Evolutionary conservation across 2,329 filamentous ascomycete genomes (phyloP), one percentile per base, ranked within the genome.

Genomic region (Botrytis medusae): DNA sequence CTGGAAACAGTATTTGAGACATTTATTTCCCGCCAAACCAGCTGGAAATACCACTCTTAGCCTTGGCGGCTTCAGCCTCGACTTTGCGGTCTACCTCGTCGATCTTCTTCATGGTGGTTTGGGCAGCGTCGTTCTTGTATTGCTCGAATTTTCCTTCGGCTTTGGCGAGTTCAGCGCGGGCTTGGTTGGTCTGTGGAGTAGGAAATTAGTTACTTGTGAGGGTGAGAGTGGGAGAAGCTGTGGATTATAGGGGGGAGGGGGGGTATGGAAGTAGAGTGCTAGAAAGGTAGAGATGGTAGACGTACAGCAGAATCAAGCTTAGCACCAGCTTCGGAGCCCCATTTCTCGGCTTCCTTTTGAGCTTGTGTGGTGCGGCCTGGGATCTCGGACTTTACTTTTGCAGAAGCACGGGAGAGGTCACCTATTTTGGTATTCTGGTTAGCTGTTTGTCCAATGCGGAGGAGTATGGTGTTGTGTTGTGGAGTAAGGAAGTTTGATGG

Each of bases 71-170:
- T 77, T 90, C 90, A 77, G 93, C 86, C 85, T 95, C 92, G 70
- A 97, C 91, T 77, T 90, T 94, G 79, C 90, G 89, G 84, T 97
- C 95, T 79, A 95, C 91, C 82, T 92, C 89, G 83, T 98, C 92
- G 69, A 96, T 89, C 80, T 94, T 92, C 81, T 91, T 89, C 79
- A 91, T 83, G 46, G 90, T 84, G 74, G 91, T 87, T 59, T 90
- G 87, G 77, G 91, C 87, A 74, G 88, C 85, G 32, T 91, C 88
- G 80, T 91, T 89, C 65, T 87, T 86, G 78, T 88, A 87, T 40
- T 88, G 83, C 77, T 91, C 86, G 74, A 87, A 84, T 68, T 87
- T 86, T 78, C 86, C 86, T 82, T 90, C 90, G 75, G 91, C 87
- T 78, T 88, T 88, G 69, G 86, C 83, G 65, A 91, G 81, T 81